Evolutionary conservation across 1,284 basidiomycete genomes (phyloP).

Genomic region (Trichosporon ovoides): DNA sequence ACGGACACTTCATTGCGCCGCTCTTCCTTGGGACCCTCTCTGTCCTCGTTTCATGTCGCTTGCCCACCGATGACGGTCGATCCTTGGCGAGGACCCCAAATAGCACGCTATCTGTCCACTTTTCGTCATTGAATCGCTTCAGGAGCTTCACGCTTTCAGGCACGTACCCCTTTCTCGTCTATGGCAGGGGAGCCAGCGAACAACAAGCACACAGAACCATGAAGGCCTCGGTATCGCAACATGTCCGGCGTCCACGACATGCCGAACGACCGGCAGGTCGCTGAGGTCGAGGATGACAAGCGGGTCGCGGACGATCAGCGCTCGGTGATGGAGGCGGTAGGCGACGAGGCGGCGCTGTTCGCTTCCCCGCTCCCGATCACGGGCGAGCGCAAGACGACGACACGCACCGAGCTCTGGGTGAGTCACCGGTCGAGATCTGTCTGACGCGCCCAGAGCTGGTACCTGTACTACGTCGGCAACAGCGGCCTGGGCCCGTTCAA

Average conservation of each 20-base stretch:
- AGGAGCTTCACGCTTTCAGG: not conserved
- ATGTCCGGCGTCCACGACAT: not conserved
- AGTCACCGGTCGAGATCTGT: not conserved
- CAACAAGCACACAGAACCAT: not conserved
- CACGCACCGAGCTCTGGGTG: slow-evolving; percentile 40
- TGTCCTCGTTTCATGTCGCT: not conserved
- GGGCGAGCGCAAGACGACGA: slow-evolving; percentile 37
- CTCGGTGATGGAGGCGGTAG: not conserved
- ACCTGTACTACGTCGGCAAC: slow-evolving; percentile 44
- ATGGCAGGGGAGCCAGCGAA: not conserved
- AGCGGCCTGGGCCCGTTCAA: slow-evolving; percentile 45
- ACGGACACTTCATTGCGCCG: no score
- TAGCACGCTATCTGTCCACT: not conserved
- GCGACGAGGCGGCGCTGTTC: slow-evolving; percentile 38
- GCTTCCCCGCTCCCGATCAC: slow-evolving; percentile 38
- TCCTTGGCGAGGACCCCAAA: not conserved
- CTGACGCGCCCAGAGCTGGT: slow-evolving; percentile 29
- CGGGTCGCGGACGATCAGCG: slow-evolving; percentile 27
- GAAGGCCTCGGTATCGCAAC: not conserved
- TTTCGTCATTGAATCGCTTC: not conserved
- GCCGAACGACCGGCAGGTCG: no score
- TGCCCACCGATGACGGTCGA: not conserved
- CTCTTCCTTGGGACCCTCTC: not conserved
- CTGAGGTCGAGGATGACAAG: not conserved
- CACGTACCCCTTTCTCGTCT: not conserved